These are phyloP conservation scores for Komagataella pseudopastoris DNA, from an alignment of 805 yeast genomes.

Conservation along the genomic window DNA sequence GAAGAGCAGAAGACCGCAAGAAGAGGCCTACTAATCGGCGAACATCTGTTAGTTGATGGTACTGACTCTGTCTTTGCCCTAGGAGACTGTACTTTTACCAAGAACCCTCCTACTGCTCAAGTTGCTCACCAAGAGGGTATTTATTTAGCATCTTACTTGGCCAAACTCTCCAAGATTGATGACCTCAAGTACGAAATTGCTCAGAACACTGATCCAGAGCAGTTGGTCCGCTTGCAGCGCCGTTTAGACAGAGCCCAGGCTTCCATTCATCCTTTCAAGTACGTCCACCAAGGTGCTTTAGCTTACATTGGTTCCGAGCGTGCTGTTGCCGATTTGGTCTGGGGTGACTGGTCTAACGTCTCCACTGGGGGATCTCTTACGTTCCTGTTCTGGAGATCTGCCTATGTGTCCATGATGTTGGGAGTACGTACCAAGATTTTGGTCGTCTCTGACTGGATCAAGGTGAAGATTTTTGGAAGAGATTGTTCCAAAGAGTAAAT, in stretches of 20 bases:
- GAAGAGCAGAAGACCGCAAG: slow-evolving; percentile 75
- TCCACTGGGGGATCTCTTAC: slow-evolving; percentile 79
- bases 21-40: slow-evolving; percentile 83
- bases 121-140: slow-evolving; percentile 93
- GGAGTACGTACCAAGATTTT: slow-evolving; percentile 79
- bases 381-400: slow-evolving; percentile 89
- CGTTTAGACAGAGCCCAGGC: slow-evolving; percentile 26
- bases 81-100: slow-evolving; percentile 91
- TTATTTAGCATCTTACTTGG: slow-evolving; percentile 62
- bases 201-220: slow-evolving; percentile 24
- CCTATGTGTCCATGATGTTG: slow-evolving; percentile 86
- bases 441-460: slow-evolving; percentile 81
- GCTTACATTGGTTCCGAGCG: slow-evolving; percentile 90
- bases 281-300: slow-evolving; percentile 82
- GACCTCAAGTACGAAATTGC: slow-evolving; percentile 32
- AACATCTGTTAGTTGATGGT: slow-evolving; percentile 72
- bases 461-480: slow-evolving; percentile 82
- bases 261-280: slow-evolving; percentile 51
- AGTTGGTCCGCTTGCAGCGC: slow-evolving; percentile 29
- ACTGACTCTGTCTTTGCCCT: slow-evolving; percentile 70
- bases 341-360: slow-evolving; percentile 69
- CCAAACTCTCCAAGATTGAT: slow-evolving; percentile 49
- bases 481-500: slow-evolving; percentile 72
- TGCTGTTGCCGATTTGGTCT: slow-evolving; percentile 84
- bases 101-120: slow-evolving; percentile 93